phyloP scores from a whole-genome alignment of 2,329 filamentous ascomycete species.

The Microthyrium microscopicum region DNA sequence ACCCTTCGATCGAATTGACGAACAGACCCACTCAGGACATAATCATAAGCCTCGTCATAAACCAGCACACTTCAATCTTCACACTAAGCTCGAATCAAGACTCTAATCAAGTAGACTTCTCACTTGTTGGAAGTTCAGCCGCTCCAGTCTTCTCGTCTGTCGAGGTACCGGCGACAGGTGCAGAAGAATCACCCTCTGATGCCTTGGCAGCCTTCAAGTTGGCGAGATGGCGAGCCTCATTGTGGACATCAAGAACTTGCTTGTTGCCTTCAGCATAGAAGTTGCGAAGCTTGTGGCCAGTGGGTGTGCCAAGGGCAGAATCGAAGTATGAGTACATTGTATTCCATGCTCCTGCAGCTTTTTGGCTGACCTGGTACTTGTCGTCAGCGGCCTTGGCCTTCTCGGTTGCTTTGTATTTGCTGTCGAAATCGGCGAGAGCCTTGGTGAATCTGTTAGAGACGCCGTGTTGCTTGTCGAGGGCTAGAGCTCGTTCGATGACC shows the following conservation, averaged over 20 bases:
- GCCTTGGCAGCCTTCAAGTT: conserved; percentile 55
- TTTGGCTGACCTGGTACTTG: conserved; percentile 65
- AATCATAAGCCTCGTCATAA: no score
- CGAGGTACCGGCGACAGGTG: conserved; percentile 38
- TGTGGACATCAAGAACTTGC: conserved; percentile 88
- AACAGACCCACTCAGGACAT: no score
- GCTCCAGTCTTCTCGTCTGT: conserved; percentile 22
- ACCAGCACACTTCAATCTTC: no score
- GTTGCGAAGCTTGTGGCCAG: conserved; percentile 68
- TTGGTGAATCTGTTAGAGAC: conserved; percentile 64
- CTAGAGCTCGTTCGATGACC: conserved; percentile 67
- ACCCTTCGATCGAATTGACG: no score
- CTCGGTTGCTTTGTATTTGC: conserved; percentile 75
- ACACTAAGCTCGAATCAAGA: no score
- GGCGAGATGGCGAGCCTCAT: conserved; percentile 74
- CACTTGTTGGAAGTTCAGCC: no score
- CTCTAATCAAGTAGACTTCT: no score
- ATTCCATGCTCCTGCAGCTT: conserved; percentile 48
- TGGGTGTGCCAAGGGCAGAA: conserved; percentile 74
- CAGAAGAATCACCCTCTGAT: conserved; percentile 31
- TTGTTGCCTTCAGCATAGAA: conserved; percentile 78
- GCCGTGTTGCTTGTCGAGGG: conserved; percentile 79
- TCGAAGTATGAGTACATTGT: conserved; percentile 83
- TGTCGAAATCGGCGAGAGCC: conserved; percentile 61
- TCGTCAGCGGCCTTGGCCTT: conserved; percentile 70